phyloP scores from a whole-genome alignment of 1,284 basidiomycete species.

The Malassezia japonica region DNA sequence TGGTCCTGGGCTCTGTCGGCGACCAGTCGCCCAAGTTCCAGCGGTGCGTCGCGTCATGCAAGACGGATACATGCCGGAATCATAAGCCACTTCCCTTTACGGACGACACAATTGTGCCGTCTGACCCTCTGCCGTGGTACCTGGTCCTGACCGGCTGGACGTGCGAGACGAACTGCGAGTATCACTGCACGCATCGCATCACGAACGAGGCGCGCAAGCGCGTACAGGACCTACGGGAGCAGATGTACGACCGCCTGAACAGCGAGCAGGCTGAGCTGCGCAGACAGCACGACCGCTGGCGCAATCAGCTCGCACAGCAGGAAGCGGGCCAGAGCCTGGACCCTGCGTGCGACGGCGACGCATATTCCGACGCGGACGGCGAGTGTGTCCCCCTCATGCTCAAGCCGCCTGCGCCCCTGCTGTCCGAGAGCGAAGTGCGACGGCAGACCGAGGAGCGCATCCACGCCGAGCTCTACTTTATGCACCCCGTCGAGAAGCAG shows the following conservation, averaged over 20 bases:
- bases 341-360: background rate
- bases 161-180: conserved; percentile 77
- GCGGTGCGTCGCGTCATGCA: conserved; percentile 36
- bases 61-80: conserved; percentile 29
- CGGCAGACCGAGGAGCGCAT: conserved; percentile 11
- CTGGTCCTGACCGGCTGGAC: conserved; percentile 57
- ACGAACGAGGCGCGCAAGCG: conserved; percentile 57
- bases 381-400: conserved; percentile 2
- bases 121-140: conserved; percentile 53
- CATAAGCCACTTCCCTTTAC: conserved; percentile 15
- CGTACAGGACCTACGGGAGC: conserved; percentile 41
- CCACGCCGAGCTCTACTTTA: conserved; percentile 18
- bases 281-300: conserved; percentile 3
- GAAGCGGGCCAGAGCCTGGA: background rate
- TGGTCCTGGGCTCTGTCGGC: conserved; percentile 31
- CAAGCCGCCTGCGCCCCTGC: conserved; percentile 1
- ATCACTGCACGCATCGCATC: conserved; percentile 73
- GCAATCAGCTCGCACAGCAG: conserved; percentile 1
- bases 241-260: conserved; percentile 23
- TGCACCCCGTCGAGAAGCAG: conserved; percentile 38
- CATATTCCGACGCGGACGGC: conserved; percentile 1
- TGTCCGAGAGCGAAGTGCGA: background rate
- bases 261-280: conserved; percentile 10
- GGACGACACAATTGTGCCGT: conserved; percentile 33
- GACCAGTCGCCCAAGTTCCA: conserved; percentile 39